Evolutionary conservation across 768 basidiomycete species (phyloP), one percentile per base, ranked within the genome.

Genomic region (Trametes elegans): DNA sequence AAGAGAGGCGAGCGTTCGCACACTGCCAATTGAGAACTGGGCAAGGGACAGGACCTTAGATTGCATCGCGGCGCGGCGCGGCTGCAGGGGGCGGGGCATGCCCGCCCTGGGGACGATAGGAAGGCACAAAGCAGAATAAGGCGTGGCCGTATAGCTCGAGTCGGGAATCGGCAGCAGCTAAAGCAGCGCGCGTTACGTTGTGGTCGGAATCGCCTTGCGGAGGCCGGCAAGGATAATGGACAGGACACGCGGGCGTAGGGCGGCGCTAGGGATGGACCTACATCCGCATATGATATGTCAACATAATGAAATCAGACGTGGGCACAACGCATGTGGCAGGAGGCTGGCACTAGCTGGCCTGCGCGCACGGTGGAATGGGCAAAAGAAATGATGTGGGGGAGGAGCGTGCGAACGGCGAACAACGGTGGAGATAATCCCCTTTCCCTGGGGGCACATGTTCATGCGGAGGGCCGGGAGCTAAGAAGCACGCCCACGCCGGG

Each of bases 291-390:
- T 49, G 52, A 49, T 49, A 59, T 48, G 57, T 59, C 34, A 46
- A 59, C 57, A 59, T 44, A 59, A 59, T 59, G 57, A 59, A 59
- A 59, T 59, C 57, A 59, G 52, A 53, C 52, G 57, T 54, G 57
- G 18, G 52, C 57, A 53, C 47, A 48, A 53, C 35, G 24, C 52
- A 59, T 59, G 57, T 54, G 57, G 57, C 57, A 53, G 42, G 52
- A 9, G n/a, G n/a, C n/a, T n/a, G n/a, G n/a, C n/a, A n/a, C n/a
- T n/a, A n/a, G n/a, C n/a, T n/a, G n/a, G n/a, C n/a, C n/a, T n/a
- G 52, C 40, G 24, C 16, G 44, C 45, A 36, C 23, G 38, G 41
- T 49, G 57, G 35, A 47, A 39, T 40, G 55, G 21, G 42, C 41
- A 34, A 28, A 48, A 46, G 42, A 42, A 23, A 48, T 39, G 42